Conservation (phyloP, 352 stramenopile genomes). For the Phytopythium mirpurense region DNA sequence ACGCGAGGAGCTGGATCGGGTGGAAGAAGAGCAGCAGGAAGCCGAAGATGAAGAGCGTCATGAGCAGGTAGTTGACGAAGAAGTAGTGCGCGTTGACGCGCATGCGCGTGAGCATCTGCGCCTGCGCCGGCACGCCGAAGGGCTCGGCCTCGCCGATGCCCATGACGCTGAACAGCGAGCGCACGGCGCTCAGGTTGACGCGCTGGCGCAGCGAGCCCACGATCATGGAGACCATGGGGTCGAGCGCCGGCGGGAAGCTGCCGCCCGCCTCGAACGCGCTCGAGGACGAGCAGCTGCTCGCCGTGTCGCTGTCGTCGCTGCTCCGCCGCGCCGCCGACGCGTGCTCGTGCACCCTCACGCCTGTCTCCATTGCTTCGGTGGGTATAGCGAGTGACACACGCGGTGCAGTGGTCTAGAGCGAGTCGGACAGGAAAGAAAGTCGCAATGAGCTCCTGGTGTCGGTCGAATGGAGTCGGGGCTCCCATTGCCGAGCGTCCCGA, state of each 20-base stretch:
- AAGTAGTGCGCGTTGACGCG: conserved; percentile 70
- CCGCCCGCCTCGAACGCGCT: background rate
- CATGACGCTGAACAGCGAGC: conserved; percentile 56
- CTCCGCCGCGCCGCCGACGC: background rate
- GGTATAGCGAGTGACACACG: background rate
- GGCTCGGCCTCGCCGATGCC: conserved; percentile 55
- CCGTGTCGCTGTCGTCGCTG: conserved; percentile 2
- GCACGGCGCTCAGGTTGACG: conserved; percentile 37
- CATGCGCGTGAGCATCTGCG: conserved; percentile 44
- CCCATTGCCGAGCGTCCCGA: background rate
- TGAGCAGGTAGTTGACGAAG: conserved; percentile 69
- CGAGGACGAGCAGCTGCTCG: conserved; percentile 1
- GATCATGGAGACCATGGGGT: conserved; percentile 26
- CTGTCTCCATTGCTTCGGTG: background rate
- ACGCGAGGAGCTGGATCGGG: conserved; percentile 59
- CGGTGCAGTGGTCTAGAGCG: no score
- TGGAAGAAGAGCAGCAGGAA: conserved; percentile 75
- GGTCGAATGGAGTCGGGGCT: no score
- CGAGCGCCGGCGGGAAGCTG: conserved; percentile 9
- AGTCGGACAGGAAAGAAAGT: background rate
- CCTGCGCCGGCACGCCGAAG: conserved; percentile 49
- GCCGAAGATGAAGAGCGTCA: conserved; percentile 49
- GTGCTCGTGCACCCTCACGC: background rate
- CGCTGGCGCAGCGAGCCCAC: conserved; percentile 37
- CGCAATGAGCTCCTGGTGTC: background rate